phyloP scores from a whole-genome alignment of 2,329 filamentous ascomycete species.

The Truncatella angustata region DNA sequence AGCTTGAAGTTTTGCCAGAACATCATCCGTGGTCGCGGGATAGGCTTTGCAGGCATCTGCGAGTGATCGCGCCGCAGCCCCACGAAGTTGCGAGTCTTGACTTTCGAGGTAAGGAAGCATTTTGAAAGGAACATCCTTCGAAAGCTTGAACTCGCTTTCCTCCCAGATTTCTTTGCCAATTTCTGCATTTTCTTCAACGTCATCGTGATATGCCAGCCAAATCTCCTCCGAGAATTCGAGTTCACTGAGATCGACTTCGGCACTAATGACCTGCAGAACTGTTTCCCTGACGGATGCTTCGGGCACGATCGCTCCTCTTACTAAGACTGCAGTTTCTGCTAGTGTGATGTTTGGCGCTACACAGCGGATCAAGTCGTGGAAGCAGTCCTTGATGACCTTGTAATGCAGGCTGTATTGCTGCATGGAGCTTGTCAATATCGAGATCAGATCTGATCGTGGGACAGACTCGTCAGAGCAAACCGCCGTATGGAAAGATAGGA shows the following conservation, averaged over 20 bases:
- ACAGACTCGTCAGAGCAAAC: constrained; percentile 72
- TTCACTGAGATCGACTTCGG: constrained; percentile 89
- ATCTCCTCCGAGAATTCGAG: constrained; percentile 84
- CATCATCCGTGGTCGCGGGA: constrained; percentile 55
- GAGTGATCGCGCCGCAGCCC: constrained; percentile 78
- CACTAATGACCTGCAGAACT: constrained; percentile 83
- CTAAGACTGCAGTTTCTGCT: constrained; percentile 72
- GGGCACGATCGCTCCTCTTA: constrained; percentile 74
- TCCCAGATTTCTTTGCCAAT: constrained; percentile 90
- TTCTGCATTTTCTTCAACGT: constrained; percentile 81
- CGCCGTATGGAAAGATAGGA: constrained; percentile 84
- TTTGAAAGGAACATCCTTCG: constrained; percentile 60
- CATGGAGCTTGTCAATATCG: constrained; percentile 76
- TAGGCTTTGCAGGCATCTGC: constrained; percentile 69
- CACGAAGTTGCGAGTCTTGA: constrained; percentile 76
- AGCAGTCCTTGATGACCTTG: constrained; percentile 89
- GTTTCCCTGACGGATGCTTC: constrained; percentile 79
- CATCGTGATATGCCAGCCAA: constrained; percentile 91
- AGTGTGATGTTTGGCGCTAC: constrained; percentile 76
- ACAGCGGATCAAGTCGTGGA: constrained; percentile 81
- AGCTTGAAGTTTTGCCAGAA: constrained; percentile 64
- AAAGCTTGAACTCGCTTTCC: constrained; percentile 77
- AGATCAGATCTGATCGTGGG: constrained; percentile 72
- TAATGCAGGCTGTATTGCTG: constrained; percentile 90
- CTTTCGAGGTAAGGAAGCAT: constrained; percentile 79